phyloP scores from a whole-genome alignment of 2,329 filamentous ascomycete species.

The Penicillium sp. region DNA sequence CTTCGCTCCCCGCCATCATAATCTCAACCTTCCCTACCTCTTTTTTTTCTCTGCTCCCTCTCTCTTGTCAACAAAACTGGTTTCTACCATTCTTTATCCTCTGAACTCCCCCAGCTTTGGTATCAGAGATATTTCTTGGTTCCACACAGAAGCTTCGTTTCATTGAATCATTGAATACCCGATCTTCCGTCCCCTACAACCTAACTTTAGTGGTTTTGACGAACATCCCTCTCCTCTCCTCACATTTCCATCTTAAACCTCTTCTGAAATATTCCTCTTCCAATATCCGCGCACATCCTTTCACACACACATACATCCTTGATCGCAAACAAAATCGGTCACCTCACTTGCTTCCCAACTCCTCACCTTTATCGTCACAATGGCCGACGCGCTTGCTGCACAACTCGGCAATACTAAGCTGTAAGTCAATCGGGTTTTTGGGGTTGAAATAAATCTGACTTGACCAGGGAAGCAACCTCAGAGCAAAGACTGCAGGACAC shows the following conservation, averaged over 20 bases:
- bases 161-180: conserved; percentile 3
- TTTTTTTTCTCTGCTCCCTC: not conserved
- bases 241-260: not conserved
- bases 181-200: not conserved
- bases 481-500: conserved; percentile 47
- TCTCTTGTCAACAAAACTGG: not conserved
- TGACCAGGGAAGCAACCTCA: conserved; percentile 37
- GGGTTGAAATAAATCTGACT: conserved; percentile 11
- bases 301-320: not conserved
- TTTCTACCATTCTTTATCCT: not conserved
- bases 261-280: not conserved
- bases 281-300: not conserved
- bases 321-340: not conserved
- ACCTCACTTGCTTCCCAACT: conserved; percentile 1
- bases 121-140: not conserved
- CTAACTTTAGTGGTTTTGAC: not conserved
- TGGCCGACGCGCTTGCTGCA: conserved; percentile 46
- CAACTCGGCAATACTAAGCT: conserved; percentile 47
- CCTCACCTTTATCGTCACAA: conserved; percentile 26
- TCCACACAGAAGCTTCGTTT: not conserved
- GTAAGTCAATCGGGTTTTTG: conserved; percentile 26
- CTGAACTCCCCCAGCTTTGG: not conserved
- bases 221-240: not conserved
- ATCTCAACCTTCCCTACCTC: not conserved
- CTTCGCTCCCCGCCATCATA: conserved; percentile 12